Evolutionary conservation across 352 stramenopile species (phyloP).

Genomic region (Phytophthora citrophthora): DNA sequence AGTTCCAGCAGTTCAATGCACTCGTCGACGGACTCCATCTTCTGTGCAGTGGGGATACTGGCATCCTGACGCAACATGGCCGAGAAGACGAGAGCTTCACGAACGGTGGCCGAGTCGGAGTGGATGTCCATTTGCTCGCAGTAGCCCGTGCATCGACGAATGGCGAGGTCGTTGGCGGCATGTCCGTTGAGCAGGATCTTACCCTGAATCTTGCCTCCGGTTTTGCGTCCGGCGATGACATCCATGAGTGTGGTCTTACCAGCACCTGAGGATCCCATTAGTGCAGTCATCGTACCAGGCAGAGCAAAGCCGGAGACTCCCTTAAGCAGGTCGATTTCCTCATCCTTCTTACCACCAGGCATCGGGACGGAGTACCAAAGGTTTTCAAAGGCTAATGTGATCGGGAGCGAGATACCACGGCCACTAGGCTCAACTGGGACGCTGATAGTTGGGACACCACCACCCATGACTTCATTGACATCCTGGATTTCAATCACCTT

Average conservation of each 20-base stretch:
- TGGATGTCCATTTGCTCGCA: slow-evolving; percentile 92
- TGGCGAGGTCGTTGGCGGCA: slow-evolving; percentile 50
- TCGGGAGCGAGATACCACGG: slow-evolving; percentile 19
- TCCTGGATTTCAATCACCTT: too few relatives aligned
- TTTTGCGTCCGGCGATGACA: slow-evolving; percentile 94
- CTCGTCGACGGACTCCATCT: slow-evolving; percentile 55
- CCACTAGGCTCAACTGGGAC: too few relatives aligned
- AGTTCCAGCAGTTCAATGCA: slow-evolving; percentile 60
- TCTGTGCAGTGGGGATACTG: slow-evolving; percentile 37
- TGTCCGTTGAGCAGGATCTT: slow-evolving; percentile 71
- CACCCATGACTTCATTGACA: too few relatives aligned
- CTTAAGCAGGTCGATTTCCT: slow-evolving; percentile 88
- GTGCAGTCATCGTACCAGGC: slow-evolving; percentile 69
- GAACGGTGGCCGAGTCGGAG: slow-evolving; percentile 85
- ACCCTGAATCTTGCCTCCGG: slow-evolving; percentile 73
- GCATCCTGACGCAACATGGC: slow-evolving; percentile 76
- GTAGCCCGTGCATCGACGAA: slow-evolving; percentile 58
- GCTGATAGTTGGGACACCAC: too few relatives aligned
- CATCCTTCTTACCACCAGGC: slow-evolving; percentile 40
- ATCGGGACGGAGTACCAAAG: slow-evolving; percentile 65
- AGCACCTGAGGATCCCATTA: slow-evolving; percentile 78
- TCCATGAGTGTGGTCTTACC: slow-evolving; percentile 96
- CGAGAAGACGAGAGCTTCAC: slow-evolving; percentile 92
- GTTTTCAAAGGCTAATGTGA: slow-evolving; percentile 56
- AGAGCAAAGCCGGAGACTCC: slow-evolving; percentile 68